Conservation (phyloP, 768 basidiomycete species). For the Phylloporus sp. region DNA sequence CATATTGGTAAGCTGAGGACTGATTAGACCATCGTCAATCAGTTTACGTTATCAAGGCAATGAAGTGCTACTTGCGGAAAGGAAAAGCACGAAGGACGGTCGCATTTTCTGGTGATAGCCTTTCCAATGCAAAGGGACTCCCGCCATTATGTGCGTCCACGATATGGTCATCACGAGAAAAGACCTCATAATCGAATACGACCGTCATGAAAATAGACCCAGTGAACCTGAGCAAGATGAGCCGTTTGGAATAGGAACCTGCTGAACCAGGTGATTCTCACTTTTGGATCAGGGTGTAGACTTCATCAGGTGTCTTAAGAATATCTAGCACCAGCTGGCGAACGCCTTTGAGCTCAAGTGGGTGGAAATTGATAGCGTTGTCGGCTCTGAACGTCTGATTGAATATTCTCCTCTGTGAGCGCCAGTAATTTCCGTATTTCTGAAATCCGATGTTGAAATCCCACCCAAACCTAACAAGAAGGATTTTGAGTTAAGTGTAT, state of each 20-base stretch:
- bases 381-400: slow-evolving; percentile 24
- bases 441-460: slow-evolving; percentile 14
- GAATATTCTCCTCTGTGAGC: slow-evolving; percentile 19
- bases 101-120: slow-evolving; percentile 14
- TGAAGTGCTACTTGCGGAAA: slow-evolving; percentile 11
- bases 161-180: slow-evolving; percentile 34
- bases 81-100: slow-evolving; percentile 19
- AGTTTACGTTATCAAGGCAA: neutral
- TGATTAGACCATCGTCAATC: neutral
- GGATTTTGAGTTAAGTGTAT: neutral
- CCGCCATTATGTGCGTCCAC: slow-evolving; percentile 37
- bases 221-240: slow-evolving; percentile 21
- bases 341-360: slow-evolving; percentile 18
- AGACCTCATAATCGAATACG: slow-evolving; percentile 39
- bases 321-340: slow-evolving; percentile 14
- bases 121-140: slow-evolving; percentile 12
- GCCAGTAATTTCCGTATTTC: slow-evolving; percentile 23
- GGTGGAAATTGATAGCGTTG: slow-evolving; percentile 4
- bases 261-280: no score
- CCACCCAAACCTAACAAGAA: slow-evolving; percentile 19
- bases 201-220: slow-evolving; percentile 38
- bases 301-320: slow-evolving; percentile 1
- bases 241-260: no score
- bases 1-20: slow-evolving; percentile 23
- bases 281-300: slow-evolving; percentile 11